Conservation (phyloP, 1,284 basidiomycete genomes). For the Cronartium quercuum region DNA sequence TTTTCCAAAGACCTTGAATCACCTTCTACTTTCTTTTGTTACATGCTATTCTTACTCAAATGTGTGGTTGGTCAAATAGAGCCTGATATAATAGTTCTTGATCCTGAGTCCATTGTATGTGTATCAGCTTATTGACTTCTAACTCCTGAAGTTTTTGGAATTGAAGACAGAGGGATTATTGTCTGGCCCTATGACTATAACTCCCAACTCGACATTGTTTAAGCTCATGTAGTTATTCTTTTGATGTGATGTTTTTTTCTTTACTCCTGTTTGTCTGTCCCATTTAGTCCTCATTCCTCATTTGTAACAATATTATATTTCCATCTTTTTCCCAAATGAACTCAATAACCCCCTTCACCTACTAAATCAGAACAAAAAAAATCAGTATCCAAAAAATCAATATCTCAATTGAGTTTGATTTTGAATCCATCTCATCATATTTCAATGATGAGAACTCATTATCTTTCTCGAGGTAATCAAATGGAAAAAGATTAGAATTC, state of each 20-base stretch:
- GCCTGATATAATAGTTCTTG: neutral
- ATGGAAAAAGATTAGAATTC: neutral
- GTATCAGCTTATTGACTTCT: neutral
- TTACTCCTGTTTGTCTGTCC: neutral
- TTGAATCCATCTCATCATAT: too few relatives aligned
- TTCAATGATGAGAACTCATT: too few relatives aligned
- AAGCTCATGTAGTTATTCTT: neutral
- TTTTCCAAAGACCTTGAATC: neutral
- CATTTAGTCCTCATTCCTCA: neutral
- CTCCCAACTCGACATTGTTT: neutral
- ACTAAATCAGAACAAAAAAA: too few relatives aligned
- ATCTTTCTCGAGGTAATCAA: too few relatives aligned
- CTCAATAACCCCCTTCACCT: neutral
- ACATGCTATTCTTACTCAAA: neutral
- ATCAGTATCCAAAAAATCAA: too few relatives aligned
- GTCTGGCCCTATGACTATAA: neutral
- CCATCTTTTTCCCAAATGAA: neutral
- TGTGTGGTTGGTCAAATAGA: constrained; percentile 5
- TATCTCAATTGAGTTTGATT: too few relatives aligned
- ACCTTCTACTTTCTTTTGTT: neutral
- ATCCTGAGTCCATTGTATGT: neutral
- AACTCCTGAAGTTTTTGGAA: neutral
- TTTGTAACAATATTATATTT: neutral
- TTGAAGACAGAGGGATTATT: neutral
- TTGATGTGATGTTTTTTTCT: neutral